These are phyloP conservation scores for Nicotiana tomentosiformis DNA, from an alignment of 257 asterid genomes.

Conservation along the genomic window DNA sequence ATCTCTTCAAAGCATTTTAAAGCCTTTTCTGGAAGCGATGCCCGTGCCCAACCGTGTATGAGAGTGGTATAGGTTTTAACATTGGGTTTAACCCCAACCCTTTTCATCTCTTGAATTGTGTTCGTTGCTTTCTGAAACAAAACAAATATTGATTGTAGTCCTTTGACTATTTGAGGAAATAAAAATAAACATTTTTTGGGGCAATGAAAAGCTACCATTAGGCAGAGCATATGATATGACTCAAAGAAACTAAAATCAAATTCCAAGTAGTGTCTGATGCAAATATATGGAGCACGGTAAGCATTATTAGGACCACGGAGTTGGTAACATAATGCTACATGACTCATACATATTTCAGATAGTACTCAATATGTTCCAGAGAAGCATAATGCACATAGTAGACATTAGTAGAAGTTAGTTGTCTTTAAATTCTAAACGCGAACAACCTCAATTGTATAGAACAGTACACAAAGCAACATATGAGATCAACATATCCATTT, in stretches of 20 bases:
- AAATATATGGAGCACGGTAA: background rate
- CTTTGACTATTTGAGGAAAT: background rate
- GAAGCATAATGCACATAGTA: background rate
- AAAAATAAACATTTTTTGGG: background rate
- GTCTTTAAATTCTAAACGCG: background rate
- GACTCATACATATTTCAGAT: background rate
- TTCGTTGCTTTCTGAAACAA: conserved; percentile 62
- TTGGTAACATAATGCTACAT: background rate
- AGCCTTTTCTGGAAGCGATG: conserved; percentile 94
- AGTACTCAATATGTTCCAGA: background rate
- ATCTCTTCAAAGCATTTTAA: conserved; percentile 85
- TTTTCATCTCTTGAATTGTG: conserved; percentile 78
- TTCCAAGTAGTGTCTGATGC: background rate
- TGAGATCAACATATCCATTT: background rate
- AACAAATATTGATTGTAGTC: background rate
- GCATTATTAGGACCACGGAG: background rate
- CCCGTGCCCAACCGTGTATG: conserved; percentile 95
- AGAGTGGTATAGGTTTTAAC: conserved; percentile 85
- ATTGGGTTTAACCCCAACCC: conserved; percentile 68
- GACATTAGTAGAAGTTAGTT: background rate
- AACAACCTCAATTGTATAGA: background rate
- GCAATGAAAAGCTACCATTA: background rate
- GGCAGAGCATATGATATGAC: background rate
- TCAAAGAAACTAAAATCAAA: background rate
- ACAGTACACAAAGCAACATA: background rate